A percentile compares a stretch with the other conserved stretches of the same genome.
phyloP scores from a whole-genome alignment of 768 basidiomycete genomes.

The Phallus indusiatus region DNA sequence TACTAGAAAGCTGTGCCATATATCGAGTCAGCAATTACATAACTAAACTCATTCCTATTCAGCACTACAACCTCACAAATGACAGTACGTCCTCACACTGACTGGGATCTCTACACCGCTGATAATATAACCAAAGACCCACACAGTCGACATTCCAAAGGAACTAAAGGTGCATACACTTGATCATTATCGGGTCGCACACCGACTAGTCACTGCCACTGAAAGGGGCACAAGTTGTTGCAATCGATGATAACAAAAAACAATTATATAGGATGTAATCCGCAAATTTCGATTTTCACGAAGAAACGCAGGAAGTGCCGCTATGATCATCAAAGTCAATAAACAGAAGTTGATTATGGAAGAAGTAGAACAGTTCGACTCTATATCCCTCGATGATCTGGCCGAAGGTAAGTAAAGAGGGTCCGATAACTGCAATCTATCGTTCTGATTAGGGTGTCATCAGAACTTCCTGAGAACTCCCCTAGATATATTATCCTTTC shows the following conservation, averaged over 20 bases:
- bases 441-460: background rate
- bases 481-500: conserved; percentile 83
- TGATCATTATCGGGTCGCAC: background rate
- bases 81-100: too few relatives aligned
- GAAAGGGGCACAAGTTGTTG: background rate
- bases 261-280: conserved; percentile 39
- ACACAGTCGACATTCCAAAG: conserved; percentile 81
- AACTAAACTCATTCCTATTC: background rate
- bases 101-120: background rate
- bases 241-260: background rate
- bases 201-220: too few relatives aligned
- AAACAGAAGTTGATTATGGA: conserved; percentile 73
- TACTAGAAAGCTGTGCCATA: too few relatives aligned
- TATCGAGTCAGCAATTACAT: background rate
- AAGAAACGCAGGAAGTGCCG: conserved; percentile 57
- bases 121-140: conserved; percentile 32
- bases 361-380: conserved; percentile 70
- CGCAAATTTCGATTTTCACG: conserved; percentile 76
- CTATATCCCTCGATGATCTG: conserved; percentile 72
- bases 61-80: background rate
- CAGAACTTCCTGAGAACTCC: conserved; percentile 81
- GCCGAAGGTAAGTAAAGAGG: conserved; percentile 54
- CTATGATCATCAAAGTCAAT: conserved; percentile 86
- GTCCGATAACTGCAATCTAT: background rate
- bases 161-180: conserved; percentile 40